phyloP scores from a whole-genome alignment of 2,329 filamentous ascomycete species.

The Diplodia corticola region DNA sequence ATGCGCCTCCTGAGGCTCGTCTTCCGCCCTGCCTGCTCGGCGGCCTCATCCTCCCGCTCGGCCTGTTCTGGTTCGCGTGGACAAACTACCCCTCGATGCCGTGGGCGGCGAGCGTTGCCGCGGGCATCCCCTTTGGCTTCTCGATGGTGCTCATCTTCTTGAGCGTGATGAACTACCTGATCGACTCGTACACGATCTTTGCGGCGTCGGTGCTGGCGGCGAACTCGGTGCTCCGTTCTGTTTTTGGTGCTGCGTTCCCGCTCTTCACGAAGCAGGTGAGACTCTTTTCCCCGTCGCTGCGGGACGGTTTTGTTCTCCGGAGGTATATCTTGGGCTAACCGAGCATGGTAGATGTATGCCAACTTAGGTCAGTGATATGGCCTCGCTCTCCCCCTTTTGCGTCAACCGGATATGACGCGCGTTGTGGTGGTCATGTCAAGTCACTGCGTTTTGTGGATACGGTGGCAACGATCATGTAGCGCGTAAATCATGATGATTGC shows the following conservation, averaged over 20 bases:
- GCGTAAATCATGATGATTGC: slow-evolving; percentile 42
- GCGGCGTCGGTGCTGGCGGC: slow-evolving; percentile 74
- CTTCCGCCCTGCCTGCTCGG: slow-evolving; percentile 64
- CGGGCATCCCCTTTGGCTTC: slow-evolving; percentile 56
- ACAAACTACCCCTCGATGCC: slow-evolving; percentile 52
- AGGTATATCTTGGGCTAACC: background rate
- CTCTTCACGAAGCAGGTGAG: slow-evolving; percentile 65
- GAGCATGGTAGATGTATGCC: slow-evolving; percentile 46
- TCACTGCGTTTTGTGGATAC: background rate
- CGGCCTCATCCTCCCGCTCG: slow-evolving; percentile 58
- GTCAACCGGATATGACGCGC: too few species aligned
- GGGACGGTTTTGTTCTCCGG: background rate
- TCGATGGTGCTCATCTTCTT: slow-evolving; percentile 68
- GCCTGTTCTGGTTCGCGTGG: slow-evolving; percentile 46
- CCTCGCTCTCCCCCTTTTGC: too few species aligned
- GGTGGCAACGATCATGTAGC: slow-evolving; percentile 18
- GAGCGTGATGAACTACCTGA: slow-evolving; percentile 46
- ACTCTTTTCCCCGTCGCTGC: too few species aligned
- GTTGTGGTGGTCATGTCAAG: background rate
- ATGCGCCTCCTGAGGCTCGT: slow-evolving; percentile 66
- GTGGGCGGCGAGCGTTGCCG: slow-evolving; percentile 58
- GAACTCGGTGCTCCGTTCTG: slow-evolving; percentile 76
- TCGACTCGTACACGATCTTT: slow-evolving; percentile 65
- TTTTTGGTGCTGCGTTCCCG: slow-evolving; percentile 77
- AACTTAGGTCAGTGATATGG: slow-evolving; percentile 29